Percentiles rank a stretch among this genome's conserved stretches.
These are phyloP conservation scores for Chlamydomonas reinhardtii DNA, from an alignment of 163 green algal genomes.

Conservation along the genomic window DNA sequence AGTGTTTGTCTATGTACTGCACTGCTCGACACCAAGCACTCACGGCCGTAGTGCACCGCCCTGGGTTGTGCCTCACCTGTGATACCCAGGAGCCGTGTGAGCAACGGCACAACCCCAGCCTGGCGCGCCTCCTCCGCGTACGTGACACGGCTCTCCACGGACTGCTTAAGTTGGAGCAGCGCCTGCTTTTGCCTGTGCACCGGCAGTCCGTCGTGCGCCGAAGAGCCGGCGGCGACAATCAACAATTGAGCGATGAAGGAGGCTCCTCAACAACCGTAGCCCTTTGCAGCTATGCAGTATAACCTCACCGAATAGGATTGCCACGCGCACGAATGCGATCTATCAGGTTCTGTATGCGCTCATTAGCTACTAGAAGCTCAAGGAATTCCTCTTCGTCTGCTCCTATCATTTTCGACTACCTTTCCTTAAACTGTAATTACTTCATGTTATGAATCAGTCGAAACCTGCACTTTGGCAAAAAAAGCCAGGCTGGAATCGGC, in stretches of 20 bases:
- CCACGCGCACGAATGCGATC: constrained; percentile 42
- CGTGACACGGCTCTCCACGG: constrained; percentile 41
- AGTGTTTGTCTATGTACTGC: no score
- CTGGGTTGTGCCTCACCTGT: constrained; percentile 30
- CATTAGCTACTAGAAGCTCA: constrained; percentile 70
- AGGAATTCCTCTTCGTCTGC: constrained; percentile 69
- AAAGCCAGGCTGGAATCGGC: no score
- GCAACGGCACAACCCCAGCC: constrained; percentile 34
- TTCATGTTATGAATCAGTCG: no score
- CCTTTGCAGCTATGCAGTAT: no score
- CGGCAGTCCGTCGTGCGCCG: neutral
- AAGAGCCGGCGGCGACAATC: neutral
- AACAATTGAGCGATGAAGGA: no score
- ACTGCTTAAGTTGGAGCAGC: constrained; percentile 57
- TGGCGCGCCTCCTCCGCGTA: constrained; percentile 43
- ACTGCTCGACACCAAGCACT: no score
- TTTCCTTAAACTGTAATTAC: no score
- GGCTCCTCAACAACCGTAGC: neutral
- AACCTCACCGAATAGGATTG: constrained; percentile 17
- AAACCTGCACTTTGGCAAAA: no score
- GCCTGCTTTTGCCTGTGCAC: constrained; percentile 43
- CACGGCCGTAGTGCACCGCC: no score
- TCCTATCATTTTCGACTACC: constrained; percentile 38
- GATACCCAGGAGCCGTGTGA: constrained; percentile 42
- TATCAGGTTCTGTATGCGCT: constrained; percentile 60